Evolutionary conservation across 2,329 filamentous ascomycete genomes (phyloP), one percentile per base, ranked within the genome.

Genomic region (Eutypella sp.): DNA sequence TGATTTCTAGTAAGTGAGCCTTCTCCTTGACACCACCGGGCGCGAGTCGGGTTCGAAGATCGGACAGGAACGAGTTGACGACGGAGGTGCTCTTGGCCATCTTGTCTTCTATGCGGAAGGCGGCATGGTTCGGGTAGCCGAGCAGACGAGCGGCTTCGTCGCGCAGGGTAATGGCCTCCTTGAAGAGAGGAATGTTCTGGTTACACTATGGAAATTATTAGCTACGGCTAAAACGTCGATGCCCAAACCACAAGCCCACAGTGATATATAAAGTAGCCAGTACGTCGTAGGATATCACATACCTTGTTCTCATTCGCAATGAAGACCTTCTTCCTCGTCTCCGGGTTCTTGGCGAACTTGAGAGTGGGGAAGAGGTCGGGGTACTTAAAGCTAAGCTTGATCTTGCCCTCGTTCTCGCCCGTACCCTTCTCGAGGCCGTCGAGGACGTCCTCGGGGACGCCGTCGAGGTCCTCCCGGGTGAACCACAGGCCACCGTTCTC

Each of bases 401-500:
- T 72, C 62, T 88, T 86, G 54, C 86, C 84, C 61, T 87, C 84
- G 48, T 87, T 84, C 50, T 83, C 82, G 3, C 76, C 78, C 6
- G 80, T 81, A 25, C 88, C 88, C 68, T 88, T 87, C 65, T 87
- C 82, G 45, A 91, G 69, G 2, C 70, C 71, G 11, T 76, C 72
- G 3, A 89, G 55, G 7, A 89, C 78, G 62, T 92, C 87, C 16
- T 78, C 67, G 0, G 87, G 87, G 16, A 91, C 85, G 41, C 88
- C 88, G 40, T 86, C 79, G 5, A 93, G 73, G 67, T 93, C 81
- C 53, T 86, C 76, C 3, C 68, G 74, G 1, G 84, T 86, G 57
- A 92, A 85, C 87, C 87, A 93, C 43, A 91, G 69, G 2, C 83
- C 85, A n/a, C 84, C 85, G 56, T 84, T 84, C 69, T 93, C 88